Evolutionary conservation across 495 filamentous ascomycete genomes (phyloP), one percentile per base, ranked within the genome.

Genomic region (Neurospora tetraspora): DNA sequence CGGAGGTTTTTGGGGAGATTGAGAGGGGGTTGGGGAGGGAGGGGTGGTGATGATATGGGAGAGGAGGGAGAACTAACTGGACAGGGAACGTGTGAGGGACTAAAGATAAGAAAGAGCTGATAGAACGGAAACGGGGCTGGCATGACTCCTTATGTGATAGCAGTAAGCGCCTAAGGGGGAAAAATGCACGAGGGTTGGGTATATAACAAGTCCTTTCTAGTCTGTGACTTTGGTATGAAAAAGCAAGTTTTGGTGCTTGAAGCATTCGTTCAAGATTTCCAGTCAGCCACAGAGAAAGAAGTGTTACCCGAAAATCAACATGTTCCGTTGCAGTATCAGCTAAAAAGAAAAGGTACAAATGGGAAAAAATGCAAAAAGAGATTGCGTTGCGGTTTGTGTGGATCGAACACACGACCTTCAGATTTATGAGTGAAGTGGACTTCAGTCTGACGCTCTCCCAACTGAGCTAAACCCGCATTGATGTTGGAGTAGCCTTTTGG

Each of bases 1-100:
- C 90, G 4, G 76, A 59, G 0, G 82, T 92, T 5, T 93, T 93
- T 83, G 79, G 74, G 69, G 86, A 86, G 78, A 90, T 91, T 45
- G 75, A 78, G 70, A 65, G 71, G 23, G 77, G 77, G 36, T 73
- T 75, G 73, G 73, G 71, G 61, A 34, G 74, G 27, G 74, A 23
- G 39, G 70, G 76, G 34, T 16, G n/a, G 59, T 76, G 71, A 70
- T 75, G 40, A 39, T 31, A 11, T 65, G 27, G 9, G 40, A 27
- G 40, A 36, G 38, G 4, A 45, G 36, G 39, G n/a, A n/a, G 31
- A n/a, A n/a, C n/a, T n/a, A 11, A 31, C 2, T 14, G 31, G 68
- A 39, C 14, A n/a, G 34, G 34, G 20, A 39, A 39, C n/a, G 9
- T 11, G 9, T 23, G 45, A 4, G 45, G 45, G 23, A 47, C 4